A percentile compares a stretch with the other conserved stretches of the same genome.
Conservation (phyloP, 2,329 filamentous ascomycete species). For the Epichloe bromicola region DNA sequence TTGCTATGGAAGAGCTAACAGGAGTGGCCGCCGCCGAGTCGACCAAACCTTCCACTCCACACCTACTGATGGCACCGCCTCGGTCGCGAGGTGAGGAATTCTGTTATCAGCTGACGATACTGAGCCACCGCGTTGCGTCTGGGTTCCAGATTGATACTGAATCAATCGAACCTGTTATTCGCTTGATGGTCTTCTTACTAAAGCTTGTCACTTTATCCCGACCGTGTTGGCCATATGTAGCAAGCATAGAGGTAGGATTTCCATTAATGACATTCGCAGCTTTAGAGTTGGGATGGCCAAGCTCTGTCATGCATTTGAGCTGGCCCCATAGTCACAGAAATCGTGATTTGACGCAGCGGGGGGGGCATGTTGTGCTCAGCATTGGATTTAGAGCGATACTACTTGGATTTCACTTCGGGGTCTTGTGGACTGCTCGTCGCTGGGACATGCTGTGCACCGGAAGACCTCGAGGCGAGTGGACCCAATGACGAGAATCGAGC, state of each 20-base stretch:
- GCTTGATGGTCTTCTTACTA: conserved; percentile 49
- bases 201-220: conserved; percentile 55
- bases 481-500: conserved; percentile 13
- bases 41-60: conserved; percentile 2
- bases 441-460: conserved; percentile 22
- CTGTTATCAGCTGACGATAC: conserved; percentile 21
- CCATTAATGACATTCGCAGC: conserved; percentile 57
- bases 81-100: conserved; percentile 20
- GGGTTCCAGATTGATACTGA: conserved; percentile 17
- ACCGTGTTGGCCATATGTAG: conserved; percentile 59
- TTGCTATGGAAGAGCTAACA: not conserved
- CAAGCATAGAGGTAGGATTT: conserved; percentile 50
- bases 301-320: conserved; percentile 3
- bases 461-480: conserved; percentile 16
- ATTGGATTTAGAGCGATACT: conserved; percentile 19
- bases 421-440: conserved; percentile 21
- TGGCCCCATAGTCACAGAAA: not conserved
- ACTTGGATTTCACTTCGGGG: conserved; percentile 20
- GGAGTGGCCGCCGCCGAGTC: not conserved
- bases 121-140: conserved; percentile 18
- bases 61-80: conserved; percentile 37
- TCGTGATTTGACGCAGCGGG: not conserved
- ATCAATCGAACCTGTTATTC: conserved; percentile 24
- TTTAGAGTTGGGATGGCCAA: conserved; percentile 43
- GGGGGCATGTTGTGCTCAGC: conserved; percentile 7